Evolutionary conservation across 805 yeast species (phyloP), one percentile per base, ranked within the genome.

Genomic region (Metschnikowia cerradonensis): DNA sequence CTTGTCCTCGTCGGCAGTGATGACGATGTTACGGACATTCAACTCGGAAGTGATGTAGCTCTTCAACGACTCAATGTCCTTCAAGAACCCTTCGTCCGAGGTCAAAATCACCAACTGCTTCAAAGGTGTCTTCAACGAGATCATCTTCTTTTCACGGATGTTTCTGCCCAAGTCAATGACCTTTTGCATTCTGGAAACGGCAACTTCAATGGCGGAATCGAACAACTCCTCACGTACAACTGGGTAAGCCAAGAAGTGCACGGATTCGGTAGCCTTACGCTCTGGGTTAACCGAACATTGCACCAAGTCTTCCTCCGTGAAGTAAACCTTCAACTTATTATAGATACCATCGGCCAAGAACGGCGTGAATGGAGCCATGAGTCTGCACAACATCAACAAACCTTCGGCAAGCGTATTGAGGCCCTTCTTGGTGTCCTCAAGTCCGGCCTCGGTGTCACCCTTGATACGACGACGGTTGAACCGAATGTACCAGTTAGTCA

Each of bases 351-450:
- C 99, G 45, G 98, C 78, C 70, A 95, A 78, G 79, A 86, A 95
- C 58, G 99, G 99, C 48, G 98, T 91, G 75, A 94, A 94, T 58
- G 99, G 99, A 52, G 98, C 98, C 97, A 94, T 92, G 45, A 96
- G 95, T 67, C 97, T 84, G 47, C 83, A 86, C 64, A 94, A 83
- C 42, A 90, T 89, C 69, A 88, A 87, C 61, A 91, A 77, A 33
- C 94, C 96, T 68, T 90, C 96, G 51, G 91, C 84, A 70, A 94
- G 77, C 22, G 97, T 88, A 74, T 94, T 94, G 64, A 94, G 80
- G 44, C 97, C 97, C 63, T 80, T 81, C 60, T 83, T 70, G 62
- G 97, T 86, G 66, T 94, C 99, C 50, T 83, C 86, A 47, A 81
- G 71, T 53, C 96, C 97, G 53, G 80, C 85, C 65, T 86, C 94